Percentiles rank a stretch among this genome's conserved stretches.
Evolutionary conservation across 768 basidiomycete species (phyloP).

Genomic region (Boletus sp.): DNA sequence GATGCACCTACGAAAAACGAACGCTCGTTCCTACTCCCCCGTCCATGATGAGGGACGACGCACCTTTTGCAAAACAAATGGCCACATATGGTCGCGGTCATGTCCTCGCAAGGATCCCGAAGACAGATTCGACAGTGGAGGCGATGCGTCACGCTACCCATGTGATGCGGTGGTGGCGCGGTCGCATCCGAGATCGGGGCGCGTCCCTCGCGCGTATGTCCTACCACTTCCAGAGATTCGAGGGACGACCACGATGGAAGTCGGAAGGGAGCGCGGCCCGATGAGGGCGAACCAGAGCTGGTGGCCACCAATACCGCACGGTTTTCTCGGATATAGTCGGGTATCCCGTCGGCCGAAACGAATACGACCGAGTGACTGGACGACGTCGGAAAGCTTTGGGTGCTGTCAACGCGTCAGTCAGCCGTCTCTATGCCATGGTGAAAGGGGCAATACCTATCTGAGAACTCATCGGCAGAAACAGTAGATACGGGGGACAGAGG

Average conservation of each 20-base stretch:
- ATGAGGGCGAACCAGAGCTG: constrained; percentile 25
- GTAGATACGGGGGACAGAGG: constrained; percentile 14
- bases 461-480: constrained; percentile 8
- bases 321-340: constrained; percentile 31
- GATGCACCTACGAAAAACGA: constrained; percentile 45
- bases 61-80: constrained; percentile 61
- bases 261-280: constrained; percentile 13
- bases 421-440: neutral
- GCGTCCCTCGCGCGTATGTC: neutral
- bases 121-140: constrained; percentile 53
- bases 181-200: neutral
- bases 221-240: constrained; percentile 16
- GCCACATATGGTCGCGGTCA: constrained; percentile 61
- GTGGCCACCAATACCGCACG: constrained; percentile 32
- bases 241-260: constrained; percentile 26
- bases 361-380: constrained; percentile 29
- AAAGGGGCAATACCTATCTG: constrained; percentile 15
- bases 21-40: neutral
- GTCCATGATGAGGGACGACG: constrained; percentile 3
- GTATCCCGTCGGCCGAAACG: constrained; percentile 30
- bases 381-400: constrained; percentile 2
- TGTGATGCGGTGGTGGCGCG: neutral
- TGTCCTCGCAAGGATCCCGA: constrained; percentile 47
- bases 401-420: constrained; percentile 2
- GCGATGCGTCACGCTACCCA: constrained; percentile 6